These are phyloP conservation scores for Talaromyces proteolyticus DNA, from an alignment of 495 filamentous ascomycete species.

Conservation along the genomic window DNA sequence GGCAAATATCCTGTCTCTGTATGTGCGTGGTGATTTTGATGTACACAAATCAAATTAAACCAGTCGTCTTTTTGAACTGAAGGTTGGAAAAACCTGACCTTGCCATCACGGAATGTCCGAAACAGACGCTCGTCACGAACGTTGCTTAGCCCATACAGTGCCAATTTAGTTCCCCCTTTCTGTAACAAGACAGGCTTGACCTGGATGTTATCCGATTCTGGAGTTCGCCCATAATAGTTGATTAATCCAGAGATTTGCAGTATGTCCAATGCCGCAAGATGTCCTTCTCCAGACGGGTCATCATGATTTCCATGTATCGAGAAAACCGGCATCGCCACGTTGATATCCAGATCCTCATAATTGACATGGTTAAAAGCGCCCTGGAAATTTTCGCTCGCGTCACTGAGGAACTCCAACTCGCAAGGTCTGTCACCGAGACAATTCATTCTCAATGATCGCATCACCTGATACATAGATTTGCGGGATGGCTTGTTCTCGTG, in stretches of 20 bases:
- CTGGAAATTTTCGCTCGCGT: conserved; percentile 82
- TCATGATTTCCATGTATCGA: conserved; percentile 99
- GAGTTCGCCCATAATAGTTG: conserved; percentile 93
- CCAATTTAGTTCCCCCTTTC: conserved; percentile 90
- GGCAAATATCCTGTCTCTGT: conserved; percentile 87
- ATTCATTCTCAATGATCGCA: conserved; percentile 86
- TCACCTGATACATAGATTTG: conserved; percentile 94
- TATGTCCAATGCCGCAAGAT: conserved; percentile 82
- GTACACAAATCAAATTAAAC: conserved; percentile 94
- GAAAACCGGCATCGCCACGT: conserved; percentile 95
- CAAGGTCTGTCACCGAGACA: conserved; percentile 94
- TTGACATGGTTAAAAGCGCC: conserved; percentile 88
- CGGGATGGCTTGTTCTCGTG: conserved; percentile 98
- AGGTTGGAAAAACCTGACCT: conserved; percentile 89
- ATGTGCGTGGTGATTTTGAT: conserved; percentile 93
- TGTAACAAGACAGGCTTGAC: conserved; percentile 89
- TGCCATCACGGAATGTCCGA: conserved; percentile 85
- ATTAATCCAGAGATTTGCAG: conserved; percentile 85
- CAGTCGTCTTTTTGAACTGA: conserved; percentile 79
- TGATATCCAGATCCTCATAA: conserved; percentile 96
- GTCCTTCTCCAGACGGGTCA: conserved; percentile 90
- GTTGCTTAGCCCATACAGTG: conserved; percentile 90
- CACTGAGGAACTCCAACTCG: conserved; percentile 90
- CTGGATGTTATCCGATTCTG: conserved; percentile 85
- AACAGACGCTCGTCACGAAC: conserved; percentile 93